A percentile compares a stretch with the other conserved stretches of the same genome.
Conservation (phyloP, 345 rosid species). For the Bretschneidera sinensis region DNA sequence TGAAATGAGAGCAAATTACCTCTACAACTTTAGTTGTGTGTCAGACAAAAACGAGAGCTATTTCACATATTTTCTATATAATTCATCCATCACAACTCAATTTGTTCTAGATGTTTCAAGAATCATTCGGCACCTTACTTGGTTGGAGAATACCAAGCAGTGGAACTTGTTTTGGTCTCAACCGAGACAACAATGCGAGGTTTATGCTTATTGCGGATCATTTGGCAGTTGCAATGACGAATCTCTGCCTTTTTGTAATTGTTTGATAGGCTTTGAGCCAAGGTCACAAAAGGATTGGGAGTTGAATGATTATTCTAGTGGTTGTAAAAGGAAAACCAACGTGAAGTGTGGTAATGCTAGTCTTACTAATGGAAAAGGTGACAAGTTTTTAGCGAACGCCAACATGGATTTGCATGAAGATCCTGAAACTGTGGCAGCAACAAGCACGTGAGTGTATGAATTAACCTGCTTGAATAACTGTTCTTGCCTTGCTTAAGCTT, state of each 20-base stretch:
- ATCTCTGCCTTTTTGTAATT: slow-evolving; percentile 9
- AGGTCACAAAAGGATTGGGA: too few relatives aligned
- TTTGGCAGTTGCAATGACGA: slow-evolving; percentile 17
- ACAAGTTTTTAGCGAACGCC: slow-evolving; percentile 1
- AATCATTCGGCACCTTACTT: too few relatives aligned
- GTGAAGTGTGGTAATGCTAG: slow-evolving; percentile 1
- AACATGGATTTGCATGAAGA: not conserved
- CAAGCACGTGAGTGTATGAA: too few relatives aligned
- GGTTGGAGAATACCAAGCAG: too few relatives aligned
- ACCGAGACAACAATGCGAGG: too few relatives aligned
- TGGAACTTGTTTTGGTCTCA: too few relatives aligned
- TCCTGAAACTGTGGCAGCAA: too few relatives aligned
- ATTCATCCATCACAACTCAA: not conserved
- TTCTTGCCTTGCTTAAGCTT: too few relatives aligned
- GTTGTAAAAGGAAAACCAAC: slow-evolving; percentile 20
- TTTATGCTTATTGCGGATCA: too few relatives aligned
- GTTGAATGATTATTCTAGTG: slow-evolving; percentile 25
- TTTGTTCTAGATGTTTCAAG: too few relatives aligned
- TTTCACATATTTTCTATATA: slow-evolving; percentile 26
- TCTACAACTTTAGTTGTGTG: slow-evolving; percentile 18
- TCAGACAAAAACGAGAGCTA: slow-evolving; percentile 24
- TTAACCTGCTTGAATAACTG: too few relatives aligned
- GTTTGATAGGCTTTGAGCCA: slow-evolving; percentile 27
- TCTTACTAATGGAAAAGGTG: not conserved
- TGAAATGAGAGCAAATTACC: slow-evolving; percentile 18